phyloP scores from a whole-genome alignment of 2,329 filamentous ascomycete species.

The Aspergillus novofumigatus region DNA sequence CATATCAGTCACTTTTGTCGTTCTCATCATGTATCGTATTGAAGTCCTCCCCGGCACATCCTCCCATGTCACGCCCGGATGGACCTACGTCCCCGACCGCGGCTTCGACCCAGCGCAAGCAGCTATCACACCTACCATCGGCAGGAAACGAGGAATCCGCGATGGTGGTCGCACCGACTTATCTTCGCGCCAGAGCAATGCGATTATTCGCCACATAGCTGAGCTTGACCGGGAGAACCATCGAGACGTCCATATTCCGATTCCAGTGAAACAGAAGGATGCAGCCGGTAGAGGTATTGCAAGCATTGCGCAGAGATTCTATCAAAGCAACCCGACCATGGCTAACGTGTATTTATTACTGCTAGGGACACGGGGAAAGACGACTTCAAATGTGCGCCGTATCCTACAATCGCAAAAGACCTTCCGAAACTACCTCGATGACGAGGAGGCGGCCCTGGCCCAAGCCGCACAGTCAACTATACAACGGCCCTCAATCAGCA shows the following conservation, averaged over 20 bases:
- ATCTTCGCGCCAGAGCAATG: slow-evolving; percentile 76
- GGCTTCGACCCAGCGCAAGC: slow-evolving; percentile 55
- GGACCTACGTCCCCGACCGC: slow-evolving; percentile 84
- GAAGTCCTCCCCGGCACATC: slow-evolving; percentile 73
- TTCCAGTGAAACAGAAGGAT: slow-evolving; percentile 55
- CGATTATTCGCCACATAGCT: slow-evolving; percentile 74
- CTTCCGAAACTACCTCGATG: slow-evolving; percentile 49
- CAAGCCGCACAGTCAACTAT: slow-evolving; percentile 15
- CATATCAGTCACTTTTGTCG: neutral
- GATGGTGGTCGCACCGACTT: slow-evolving; percentile 60
- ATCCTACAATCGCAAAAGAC: slow-evolving; percentile 48
- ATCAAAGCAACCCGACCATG: neutral
- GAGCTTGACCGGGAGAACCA: slow-evolving; percentile 78
- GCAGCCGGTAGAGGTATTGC: slow-evolving; percentile 37
- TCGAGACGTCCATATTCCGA: slow-evolving; percentile 65
- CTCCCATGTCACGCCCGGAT: slow-evolving; percentile 72
- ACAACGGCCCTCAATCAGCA: slow-evolving; percentile 15
- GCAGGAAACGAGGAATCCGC: slow-evolving; percentile 68
- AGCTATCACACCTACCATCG: slow-evolving; percentile 48
- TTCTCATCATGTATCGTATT: slow-evolving; percentile 62
- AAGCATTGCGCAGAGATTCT: neutral
- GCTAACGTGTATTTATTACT: slow-evolving; percentile 3
- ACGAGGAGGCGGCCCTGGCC: slow-evolving; percentile 44
- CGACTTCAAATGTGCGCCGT: slow-evolving; percentile 44
- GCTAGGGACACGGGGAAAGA: slow-evolving; percentile 37